Base-by-base conservation (phyloP, 768 basidiomycete species). In the Mrakia gelida region DNA sequence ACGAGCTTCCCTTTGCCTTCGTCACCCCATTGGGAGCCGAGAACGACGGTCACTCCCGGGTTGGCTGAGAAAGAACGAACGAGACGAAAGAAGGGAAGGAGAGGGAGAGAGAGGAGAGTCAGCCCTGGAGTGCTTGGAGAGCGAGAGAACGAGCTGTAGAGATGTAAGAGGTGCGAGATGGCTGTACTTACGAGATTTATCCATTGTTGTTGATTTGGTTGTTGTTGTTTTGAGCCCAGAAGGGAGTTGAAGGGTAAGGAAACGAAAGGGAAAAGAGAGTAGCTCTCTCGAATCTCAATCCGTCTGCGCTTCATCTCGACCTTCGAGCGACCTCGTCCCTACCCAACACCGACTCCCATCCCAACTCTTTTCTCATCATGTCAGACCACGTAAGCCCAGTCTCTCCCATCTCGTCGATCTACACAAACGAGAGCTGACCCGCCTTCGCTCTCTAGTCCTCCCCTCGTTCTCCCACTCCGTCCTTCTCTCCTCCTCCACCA, bases 1-100 rank as follows among this genome's bases (percentile, higher is more conserved):
- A 97, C 97, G 76, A 99, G 90, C 86, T 99, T 98, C 38, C 85
- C 85, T 79, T 86, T 86, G 78, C 85, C 85, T 77, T 86, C 85
- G 81, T 86, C 85, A 78, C 85, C 85, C 85, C 85, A 86, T 78
- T 86, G 85, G 75, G 83, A 82, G 41, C 85, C 85, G 82, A 85
- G 84, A 61, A 70, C 67, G 41, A 70, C 67, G 11, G 67, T 70
- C 38, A 70, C 67, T 70, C 67, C 67, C 11, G 67, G 67, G 67
- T 70, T 70, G 67, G 67, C 67, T 70, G 67, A 41, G 63, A 30
- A 13, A 65, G 59, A 62, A 11, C n/a, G 61, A 62, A 9, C n/a
- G 4, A 30, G 10, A 32, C 32, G 30, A 10, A 30, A 32, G 15
- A 28, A 63, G 63, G 63, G 63, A 45, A 16, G 38, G 41, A 41